Conservation (phyloP, 2,329 filamentous ascomycete genomes). For the Aspergillus costaricaensis region DNA sequence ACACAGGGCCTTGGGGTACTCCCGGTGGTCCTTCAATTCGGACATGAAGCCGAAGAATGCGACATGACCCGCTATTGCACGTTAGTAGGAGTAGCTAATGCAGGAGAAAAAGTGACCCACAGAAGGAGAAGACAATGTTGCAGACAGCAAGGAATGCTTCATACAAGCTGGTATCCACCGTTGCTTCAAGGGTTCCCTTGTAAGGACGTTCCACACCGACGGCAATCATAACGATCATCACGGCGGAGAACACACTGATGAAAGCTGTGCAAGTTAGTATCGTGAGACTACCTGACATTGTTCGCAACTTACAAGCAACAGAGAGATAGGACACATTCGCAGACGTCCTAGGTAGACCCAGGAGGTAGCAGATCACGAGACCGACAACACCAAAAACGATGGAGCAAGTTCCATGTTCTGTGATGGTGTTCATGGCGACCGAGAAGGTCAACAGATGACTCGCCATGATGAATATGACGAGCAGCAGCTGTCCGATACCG, state of each 20-base stretch:
- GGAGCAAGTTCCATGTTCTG: constrained; percentile 60
- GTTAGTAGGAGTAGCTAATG: constrained; percentile 36
- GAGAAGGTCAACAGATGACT: constrained; percentile 68
- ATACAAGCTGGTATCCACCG: constrained; percentile 47
- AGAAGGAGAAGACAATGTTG: constrained; percentile 70
- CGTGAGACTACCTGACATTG: too few species aligned
- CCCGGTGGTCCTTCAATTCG: constrained; percentile 61
- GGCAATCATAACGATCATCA: constrained; percentile 65
- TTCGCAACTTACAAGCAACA: constrained; percentile 45
- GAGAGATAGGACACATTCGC: constrained; percentile 62
- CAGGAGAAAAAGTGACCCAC: constrained; percentile 43
- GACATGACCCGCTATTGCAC: constrained; percentile 59
- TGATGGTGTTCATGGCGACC: constrained; percentile 65
- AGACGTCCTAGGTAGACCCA: constrained; percentile 62
- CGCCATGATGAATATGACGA: constrained; percentile 66
- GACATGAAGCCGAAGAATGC: constrained; percentile 66
- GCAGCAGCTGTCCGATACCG: constrained; percentile 60
- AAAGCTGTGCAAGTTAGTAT: constrained; percentile 46
- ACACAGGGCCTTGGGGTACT: constrained; percentile 63
- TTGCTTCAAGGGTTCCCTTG: constrained; percentile 31
- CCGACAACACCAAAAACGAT: constrained; percentile 63
- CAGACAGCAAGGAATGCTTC: constrained; percentile 60
- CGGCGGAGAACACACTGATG: constrained; percentile 61
- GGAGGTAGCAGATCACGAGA: constrained; percentile 56
- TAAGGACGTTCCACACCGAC: constrained; percentile 55